Conservation (phyloP, 75 land plant species). For the Selaginella moellendorffii region DNA sequence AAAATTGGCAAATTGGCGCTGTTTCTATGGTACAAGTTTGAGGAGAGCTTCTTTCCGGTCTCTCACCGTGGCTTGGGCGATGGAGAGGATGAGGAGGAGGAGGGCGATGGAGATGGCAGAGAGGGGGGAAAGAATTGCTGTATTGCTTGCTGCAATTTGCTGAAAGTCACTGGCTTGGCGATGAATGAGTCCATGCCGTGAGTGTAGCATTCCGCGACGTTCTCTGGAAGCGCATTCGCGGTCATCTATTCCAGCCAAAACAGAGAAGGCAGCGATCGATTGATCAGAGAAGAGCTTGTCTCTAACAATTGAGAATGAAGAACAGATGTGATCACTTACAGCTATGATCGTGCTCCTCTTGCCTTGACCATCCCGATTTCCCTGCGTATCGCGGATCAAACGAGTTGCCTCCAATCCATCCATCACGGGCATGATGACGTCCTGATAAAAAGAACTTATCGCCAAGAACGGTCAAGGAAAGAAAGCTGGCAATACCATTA, state of each 20-base stretch:
- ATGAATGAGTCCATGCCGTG: constrained; percentile 81
- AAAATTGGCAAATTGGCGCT: no score
- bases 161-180: constrained; percentile 67
- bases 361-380: background rate
- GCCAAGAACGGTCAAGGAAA: background rate
- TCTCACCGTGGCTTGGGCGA: no score
- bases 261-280: no score
- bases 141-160: constrained; percentile 30
- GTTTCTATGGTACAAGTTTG: no score
- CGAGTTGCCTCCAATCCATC: constrained; percentile 79
- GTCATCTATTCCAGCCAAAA: constrained; percentile 68
- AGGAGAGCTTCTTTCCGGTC: no score
- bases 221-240: constrained; percentile 61
- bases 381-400: constrained; percentile 24
- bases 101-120: no score
- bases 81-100: no score
- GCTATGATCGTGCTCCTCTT: background rate
- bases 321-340: background rate
- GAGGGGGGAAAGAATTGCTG: background rate
- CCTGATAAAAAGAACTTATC: constrained; percentile 22
- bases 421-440: constrained; percentile 87
- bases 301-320: background rate
- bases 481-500: constrained; percentile 46
- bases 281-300: no score
- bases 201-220: constrained; percentile 51